Base-by-base conservation (phyloP, 1,284 basidiomycete species). In the Termitomyces sp. region DNA sequence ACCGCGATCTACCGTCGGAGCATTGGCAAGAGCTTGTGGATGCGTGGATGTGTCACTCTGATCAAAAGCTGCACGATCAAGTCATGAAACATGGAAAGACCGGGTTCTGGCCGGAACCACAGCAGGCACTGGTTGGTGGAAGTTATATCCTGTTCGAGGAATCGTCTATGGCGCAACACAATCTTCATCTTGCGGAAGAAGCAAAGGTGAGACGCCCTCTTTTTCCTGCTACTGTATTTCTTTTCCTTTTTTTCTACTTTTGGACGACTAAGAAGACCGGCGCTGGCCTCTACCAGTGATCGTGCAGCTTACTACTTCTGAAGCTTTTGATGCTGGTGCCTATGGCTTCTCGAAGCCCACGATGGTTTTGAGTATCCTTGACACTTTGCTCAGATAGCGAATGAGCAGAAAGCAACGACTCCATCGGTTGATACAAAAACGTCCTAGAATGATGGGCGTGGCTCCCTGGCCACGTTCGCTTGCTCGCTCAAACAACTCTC, bases 1-100 rank as follows among this genome's bases (percentile, higher is more conserved):
- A 91, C 68, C 80, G 84, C 46, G 93, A 97, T 62, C 74, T 99
- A 6, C 95, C 95, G 1, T 94, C 91, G 1, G 93, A 97, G 64
- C 86, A 97, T 63, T 99, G 95, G 95, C 88, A 93, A 53, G 95
- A 99, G 68, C 83, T 98, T 37, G 83, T 98, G 19, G 95, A 98
- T 55, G 88, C 93, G 2, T 98, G 95, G 95, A 95, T 99, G 91
- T 98, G 95, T 64, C 96, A 98, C 69, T 71, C 84, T 18, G 93
- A 97, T 64, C 93, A 96, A 70, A 82, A 80, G 30, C 72, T 94
- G 44, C 80, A 87, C 52, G 84, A 86, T 21, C 78, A 86, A 14
- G 78, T 92, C 3, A 72, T 81, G 42, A 76, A 80, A 57, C 79
- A 82, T 58, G 81, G 83, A 1, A 79, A 77, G 59, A 73, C 77